Evolutionary conservation across 352 stramenopile genomes (phyloP).

Genomic region (Albugo laibachii): DNA sequence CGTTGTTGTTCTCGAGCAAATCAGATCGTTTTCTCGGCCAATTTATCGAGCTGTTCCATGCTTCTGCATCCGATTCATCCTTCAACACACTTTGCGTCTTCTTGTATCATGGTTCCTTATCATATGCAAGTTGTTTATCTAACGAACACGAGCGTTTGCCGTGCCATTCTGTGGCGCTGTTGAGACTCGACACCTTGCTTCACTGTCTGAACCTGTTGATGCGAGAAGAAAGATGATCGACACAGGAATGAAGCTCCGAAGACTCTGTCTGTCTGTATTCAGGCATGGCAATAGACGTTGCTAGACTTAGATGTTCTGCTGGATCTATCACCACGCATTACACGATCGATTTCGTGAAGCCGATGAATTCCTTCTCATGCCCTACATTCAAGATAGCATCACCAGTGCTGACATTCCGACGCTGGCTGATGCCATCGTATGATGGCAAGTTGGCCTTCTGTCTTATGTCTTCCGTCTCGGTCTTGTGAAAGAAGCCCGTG

Average conservation of each 20-base stretch:
- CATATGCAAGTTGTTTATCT: slow-evolving; percentile 71
- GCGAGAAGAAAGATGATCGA: no score
- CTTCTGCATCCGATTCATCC: slow-evolving; percentile 37
- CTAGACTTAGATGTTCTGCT: no score
- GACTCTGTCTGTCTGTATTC: no score
- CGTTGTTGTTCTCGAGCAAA: slow-evolving; percentile 60
- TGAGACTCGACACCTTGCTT: slow-evolving; percentile 51
- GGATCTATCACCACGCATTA: slow-evolving; percentile 95
- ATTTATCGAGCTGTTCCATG: slow-evolving; percentile 35
- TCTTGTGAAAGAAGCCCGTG: slow-evolving; percentile 90
- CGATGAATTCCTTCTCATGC: slow-evolving; percentile 97
- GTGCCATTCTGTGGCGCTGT: slow-evolving; percentile 35
- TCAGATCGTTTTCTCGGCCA: slow-evolving; percentile 63
- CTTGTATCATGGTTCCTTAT: slow-evolving; percentile 76
- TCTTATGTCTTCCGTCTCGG: slow-evolving; percentile 94
- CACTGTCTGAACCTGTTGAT: no score
- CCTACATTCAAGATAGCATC: slow-evolving; percentile 95
- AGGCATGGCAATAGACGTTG: no score
- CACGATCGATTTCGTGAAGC: slow-evolving; percentile 96
- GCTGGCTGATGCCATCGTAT: slow-evolving; percentile 95
- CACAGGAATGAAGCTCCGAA: no score
- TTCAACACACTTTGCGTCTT: slow-evolving; percentile 18
- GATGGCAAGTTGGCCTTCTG: slow-evolving; percentile 86
- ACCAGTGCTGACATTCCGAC: slow-evolving; percentile 81
- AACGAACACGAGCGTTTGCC: slow-evolving; percentile 69